Evolutionary conservation across 306 rosid species (phyloP), one percentile per base, ranked within the genome.

Genomic region (Lupinus albus): DNA sequence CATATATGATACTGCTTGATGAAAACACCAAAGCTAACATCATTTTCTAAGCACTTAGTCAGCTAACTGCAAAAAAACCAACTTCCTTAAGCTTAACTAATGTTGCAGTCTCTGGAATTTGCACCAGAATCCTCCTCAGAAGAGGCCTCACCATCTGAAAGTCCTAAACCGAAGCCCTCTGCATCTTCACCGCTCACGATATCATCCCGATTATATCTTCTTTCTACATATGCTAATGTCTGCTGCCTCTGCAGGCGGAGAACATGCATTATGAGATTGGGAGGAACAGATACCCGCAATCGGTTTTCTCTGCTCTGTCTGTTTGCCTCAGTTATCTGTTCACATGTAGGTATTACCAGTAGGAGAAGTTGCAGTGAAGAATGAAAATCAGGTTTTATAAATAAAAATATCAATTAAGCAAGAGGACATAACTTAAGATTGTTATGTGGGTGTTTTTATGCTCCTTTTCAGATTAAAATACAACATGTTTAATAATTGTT

Each of bases 191-290:
- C 84, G 32, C 86, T 74, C 51, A 73, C 77, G 46, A 73, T 77
- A 74, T 76, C 84, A 64, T 68, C 79, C 36, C 73, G 42, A 54
- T 33, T 42, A 44, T 82, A 21, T 48, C 84, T 77, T 68, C 84
- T 81, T 76, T 84, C 88, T 42, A 20, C 32, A 48, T 68, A 81
- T 5, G 68, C 76, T 71, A 54, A 36, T 25, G 86, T 62, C 30
- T 82, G 89, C 36, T 81, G 79, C 74, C 89, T 82, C 78, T 84
- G 89, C 65, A 84, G 68, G 45, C 83, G 86, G 67, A 82, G 61
- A 62, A 79, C 81, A 53, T 82, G 84, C 89, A 76, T 76, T 33
- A 82, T 69, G 58, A 73, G 79, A 74, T 76, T 83, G 17, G 84
- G 89, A 50, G 73, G 67, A 56, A 82, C 81, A 10, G 80, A 71